These are phyloP conservation scores for Myxozyma vanderwaltii DNA, from an alignment of 805 yeast genomes.

Conservation along the genomic window DNA sequence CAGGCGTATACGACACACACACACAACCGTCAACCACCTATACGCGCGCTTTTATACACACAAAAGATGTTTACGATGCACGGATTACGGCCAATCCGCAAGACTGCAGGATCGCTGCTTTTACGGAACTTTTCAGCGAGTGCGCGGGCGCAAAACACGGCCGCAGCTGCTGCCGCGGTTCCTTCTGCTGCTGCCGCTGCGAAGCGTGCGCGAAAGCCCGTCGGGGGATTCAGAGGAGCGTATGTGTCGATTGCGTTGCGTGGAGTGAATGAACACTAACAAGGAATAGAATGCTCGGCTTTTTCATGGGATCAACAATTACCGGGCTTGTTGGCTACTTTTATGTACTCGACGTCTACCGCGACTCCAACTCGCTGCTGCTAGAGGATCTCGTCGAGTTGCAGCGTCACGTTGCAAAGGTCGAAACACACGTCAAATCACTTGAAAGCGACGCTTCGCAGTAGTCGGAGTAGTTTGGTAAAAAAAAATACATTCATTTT, in stretches of 20 bases:
- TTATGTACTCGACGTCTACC: conserved; percentile 76
- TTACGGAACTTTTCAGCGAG: background rate
- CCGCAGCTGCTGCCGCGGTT: conserved; percentile 14
- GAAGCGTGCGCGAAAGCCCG: conserved; percentile 27
- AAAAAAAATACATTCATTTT: background rate
- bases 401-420: conserved; percentile 64
- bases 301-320: conserved; percentile 70
- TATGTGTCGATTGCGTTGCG: conserved; percentile 7
- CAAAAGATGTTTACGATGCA: no score
- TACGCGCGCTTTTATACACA: no score
- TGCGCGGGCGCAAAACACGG: background rate
- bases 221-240: conserved; percentile 52
- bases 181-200: conserved; percentile 16
- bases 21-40: no score
- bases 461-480: background rate
- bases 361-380: conserved; percentile 68
- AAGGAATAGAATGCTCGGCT: conserved; percentile 62
- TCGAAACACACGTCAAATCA: conserved; percentile 68
- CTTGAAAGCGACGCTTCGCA: conserved; percentile 48
- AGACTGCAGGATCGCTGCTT: background rate
- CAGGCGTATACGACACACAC: no score
- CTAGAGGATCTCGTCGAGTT: conserved; percentile 73
- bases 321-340: conserved; percentile 79
- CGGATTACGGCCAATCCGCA: background rate
- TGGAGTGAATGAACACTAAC: background rate